Percentiles rank a stretch among this genome's conserved stretches.
These are phyloP conservation scores for Thraustotheca clavata DNA, from an alignment of 352 stramenopile species.

Conservation along the genomic window DNA sequence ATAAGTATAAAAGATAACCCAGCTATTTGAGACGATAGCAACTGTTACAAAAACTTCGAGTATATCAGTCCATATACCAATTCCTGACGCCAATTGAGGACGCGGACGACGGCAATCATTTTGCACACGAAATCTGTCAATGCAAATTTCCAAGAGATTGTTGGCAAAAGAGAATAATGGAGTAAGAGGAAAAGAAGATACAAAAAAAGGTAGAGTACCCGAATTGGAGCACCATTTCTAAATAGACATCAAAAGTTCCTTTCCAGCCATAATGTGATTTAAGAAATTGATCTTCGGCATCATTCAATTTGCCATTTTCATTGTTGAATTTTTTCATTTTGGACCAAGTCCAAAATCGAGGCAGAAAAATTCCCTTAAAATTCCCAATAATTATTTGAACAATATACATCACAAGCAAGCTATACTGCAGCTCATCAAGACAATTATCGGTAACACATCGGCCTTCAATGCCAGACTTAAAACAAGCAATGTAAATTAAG, in stretches of 20 bases:
- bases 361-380: slow-evolving; percentile 65
- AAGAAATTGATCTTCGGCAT: slow-evolving; percentile 65
- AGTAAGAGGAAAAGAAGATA: slow-evolving; percentile 89
- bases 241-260: slow-evolving; percentile 89
- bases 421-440: slow-evolving; percentile 63
- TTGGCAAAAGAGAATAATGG: slow-evolving; percentile 87
- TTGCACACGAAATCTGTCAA: slow-evolving; percentile 82
- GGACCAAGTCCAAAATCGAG: slow-evolving; percentile 62
- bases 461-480: slow-evolving; percentile 53
- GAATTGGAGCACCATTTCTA: slow-evolving; percentile 88
- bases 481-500: slow-evolving; percentile 91
- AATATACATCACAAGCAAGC: slow-evolving; percentile 89
- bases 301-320: slow-evolving; percentile 24
- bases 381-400: slow-evolving; percentile 79
- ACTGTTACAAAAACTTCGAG: slow-evolving; percentile 85
- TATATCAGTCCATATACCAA: slow-evolving; percentile 90
- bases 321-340: slow-evolving; percentile 48
- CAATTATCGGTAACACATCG: neutral
- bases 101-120: slow-evolving; percentile 71
- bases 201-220: slow-evolving; percentile 86
- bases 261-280: slow-evolving; percentile 76
- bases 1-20: slow-evolving; percentile 89
- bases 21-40: slow-evolving; percentile 89
- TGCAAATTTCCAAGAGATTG: slow-evolving; percentile 89
- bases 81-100: slow-evolving; percentile 71